Conservation (phyloP, 2,329 filamentous ascomycete genomes). For the Tolypocladium cylindrosporum region DNA sequence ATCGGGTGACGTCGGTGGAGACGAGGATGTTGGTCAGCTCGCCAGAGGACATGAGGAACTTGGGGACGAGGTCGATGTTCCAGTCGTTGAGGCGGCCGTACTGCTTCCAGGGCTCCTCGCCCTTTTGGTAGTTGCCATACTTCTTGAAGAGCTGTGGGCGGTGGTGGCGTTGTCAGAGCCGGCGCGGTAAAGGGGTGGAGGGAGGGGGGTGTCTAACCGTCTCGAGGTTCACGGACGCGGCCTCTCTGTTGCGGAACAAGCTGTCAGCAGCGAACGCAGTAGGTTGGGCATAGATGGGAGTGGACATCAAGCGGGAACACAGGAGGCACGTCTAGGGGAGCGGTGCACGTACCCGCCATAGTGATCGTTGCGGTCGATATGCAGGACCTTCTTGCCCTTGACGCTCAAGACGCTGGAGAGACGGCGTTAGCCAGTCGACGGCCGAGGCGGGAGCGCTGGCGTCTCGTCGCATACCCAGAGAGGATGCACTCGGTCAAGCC, state of each 20-base stretch:
- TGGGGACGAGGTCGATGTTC: conserved; percentile 98
- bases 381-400: conserved; percentile 97
- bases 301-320: background rate
- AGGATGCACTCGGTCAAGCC: conserved; percentile 98
- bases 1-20: conserved; percentile 82
- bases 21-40: conserved; percentile 98
- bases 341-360: conserved; percentile 74
- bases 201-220: conserved; percentile 45
- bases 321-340: background rate
- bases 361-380: conserved; percentile 97
- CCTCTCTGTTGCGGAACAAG: conserved; percentile 47
- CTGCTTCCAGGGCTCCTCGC: conserved; percentile 94
- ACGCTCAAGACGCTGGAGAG: conserved; percentile 71
- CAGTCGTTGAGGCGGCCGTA: conserved; percentile 95
- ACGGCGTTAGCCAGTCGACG: conserved; percentile 21
- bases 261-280: conserved; percentile 1
- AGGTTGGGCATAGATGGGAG: background rate
- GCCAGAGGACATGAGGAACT: conserved; percentile 97
- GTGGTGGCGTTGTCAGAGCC: conserved; percentile 7
- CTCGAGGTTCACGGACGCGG: conserved; percentile 94
- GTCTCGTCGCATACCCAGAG: conserved; percentile 62
- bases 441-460: background rate
- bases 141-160: conserved; percentile 78
- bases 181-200: conserved; percentile 4
- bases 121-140: conserved; percentile 71